Conservation (phyloP, 768 basidiomycete genomes). For the Podaxis sp. region DNA sequence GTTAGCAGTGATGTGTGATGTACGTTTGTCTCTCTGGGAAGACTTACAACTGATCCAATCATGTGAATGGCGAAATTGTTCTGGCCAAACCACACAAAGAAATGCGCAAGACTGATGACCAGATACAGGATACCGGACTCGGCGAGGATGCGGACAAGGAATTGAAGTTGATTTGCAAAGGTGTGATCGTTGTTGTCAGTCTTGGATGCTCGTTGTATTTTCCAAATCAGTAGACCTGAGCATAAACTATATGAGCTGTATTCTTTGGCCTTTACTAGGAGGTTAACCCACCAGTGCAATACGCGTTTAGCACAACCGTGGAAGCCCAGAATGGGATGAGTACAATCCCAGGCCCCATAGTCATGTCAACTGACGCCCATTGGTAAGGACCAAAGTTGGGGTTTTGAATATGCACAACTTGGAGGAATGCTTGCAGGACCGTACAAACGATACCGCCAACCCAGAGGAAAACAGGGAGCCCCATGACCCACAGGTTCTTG, state of each 20-base stretch:
- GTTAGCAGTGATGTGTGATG: neutral
- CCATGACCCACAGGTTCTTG: neutral
- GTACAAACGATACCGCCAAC: conserved; percentile 11
- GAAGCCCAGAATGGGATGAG: conserved; percentile 15
- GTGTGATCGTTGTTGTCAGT: neutral
- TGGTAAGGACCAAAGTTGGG: conserved; percentile 6
- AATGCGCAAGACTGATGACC: neutral
- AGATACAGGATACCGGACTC: conserved; percentile 2
- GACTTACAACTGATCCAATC: neutral
- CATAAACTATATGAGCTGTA: neutral
- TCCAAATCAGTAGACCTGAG: neutral
- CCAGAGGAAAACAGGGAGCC: conserved; percentile 15
- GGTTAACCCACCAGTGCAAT: conserved; percentile 10
- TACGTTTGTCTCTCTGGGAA: neutral
- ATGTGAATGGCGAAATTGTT: conserved; percentile 2
- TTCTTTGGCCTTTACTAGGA: neutral
- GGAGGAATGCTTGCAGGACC: conserved; percentile 3
- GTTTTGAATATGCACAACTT: neutral
- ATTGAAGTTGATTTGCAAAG: neutral
- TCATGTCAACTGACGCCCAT: conserved; percentile 10
- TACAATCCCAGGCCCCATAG: conserved; percentile 11
- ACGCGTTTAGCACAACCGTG: conserved; percentile 15
- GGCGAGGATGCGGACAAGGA: neutral
- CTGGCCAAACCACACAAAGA: conserved; percentile 1
- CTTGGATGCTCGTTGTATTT: neutral